Percentiles rank a stretch among this genome's conserved stretches.
Conservation (phyloP, 805 yeast species). For the Grigorovia transvaalensis region DNA sequence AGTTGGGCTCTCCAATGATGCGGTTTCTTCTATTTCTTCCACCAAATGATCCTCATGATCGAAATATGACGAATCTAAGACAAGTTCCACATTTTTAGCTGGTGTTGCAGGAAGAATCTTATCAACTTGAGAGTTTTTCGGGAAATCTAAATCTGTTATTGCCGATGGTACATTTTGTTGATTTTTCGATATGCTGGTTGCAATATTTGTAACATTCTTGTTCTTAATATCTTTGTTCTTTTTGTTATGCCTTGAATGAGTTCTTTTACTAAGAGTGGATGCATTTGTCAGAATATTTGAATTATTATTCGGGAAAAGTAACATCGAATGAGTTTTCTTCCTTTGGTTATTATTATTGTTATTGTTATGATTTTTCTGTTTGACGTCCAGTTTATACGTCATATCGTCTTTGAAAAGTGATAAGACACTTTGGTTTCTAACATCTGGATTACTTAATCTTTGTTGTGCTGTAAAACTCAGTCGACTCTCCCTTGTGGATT, state of each 20-base stretch:
- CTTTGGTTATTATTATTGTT: no score
- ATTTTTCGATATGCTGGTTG: conserved; percentile 13
- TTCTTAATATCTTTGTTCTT: background rate
- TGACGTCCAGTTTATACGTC: conserved; percentile 9
- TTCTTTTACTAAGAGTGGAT: background rate
- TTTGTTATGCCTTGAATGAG: background rate
- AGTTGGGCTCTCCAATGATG: background rate
- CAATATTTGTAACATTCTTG: conserved; percentile 1
- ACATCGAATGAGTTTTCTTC: conserved; percentile 20
- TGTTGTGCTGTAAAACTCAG: conserved; percentile 24
- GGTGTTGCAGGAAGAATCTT: conserved; percentile 58
- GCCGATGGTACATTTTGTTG: conserved; percentile 14
- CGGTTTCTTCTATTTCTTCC: background rate
- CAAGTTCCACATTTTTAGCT: conserved; percentile 46
- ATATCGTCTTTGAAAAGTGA: conserved; percentile 20
- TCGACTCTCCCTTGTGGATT: conserved; percentile 16
- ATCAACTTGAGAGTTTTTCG: conserved; percentile 34
- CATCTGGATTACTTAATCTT: conserved; percentile 22
- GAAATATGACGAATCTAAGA: conserved; percentile 23
- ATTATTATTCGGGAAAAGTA: conserved; percentile 23
- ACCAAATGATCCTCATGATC: conserved; percentile 9
- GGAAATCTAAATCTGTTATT: conserved; percentile 32
- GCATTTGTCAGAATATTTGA: conserved; percentile 7
- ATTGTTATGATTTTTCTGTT: conserved; percentile 1
- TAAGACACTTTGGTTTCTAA: conserved; percentile 24